A percentile compares a stretch with the other conserved stretches of the same genome.
phyloP scores from a whole-genome alignment of 2,329 filamentous ascomycete genomes.

The Colletotrichum chlorophyti region DNA sequence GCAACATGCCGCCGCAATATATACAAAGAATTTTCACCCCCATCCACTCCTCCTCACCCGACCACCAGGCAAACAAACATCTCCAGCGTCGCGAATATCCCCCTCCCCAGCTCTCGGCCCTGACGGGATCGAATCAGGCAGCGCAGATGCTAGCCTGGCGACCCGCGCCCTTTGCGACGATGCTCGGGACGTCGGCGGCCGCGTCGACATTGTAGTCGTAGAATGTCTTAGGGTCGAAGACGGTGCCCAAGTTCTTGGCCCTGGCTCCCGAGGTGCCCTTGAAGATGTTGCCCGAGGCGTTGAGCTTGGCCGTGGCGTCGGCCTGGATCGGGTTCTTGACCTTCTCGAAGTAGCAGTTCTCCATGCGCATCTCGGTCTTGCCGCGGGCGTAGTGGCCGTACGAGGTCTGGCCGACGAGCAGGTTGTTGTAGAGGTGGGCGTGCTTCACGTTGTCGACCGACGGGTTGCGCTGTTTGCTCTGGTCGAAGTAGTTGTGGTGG shows the following conservation, averaged over 20 bases:
- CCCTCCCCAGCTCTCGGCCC: too few relatives aligned
- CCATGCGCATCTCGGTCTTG: constrained; percentile 33
- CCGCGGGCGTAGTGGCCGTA: constrained; percentile 36
- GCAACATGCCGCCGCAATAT: constrained; percentile 7
- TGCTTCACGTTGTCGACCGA: constrained; percentile 34
- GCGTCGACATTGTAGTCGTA: constrained; percentile 30
- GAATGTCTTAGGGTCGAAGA: constrained; percentile 24
- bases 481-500: constrained; percentile 35
- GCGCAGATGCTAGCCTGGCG: constrained; percentile 33
- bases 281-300: constrained; percentile 26
- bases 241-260: constrained; percentile 19
- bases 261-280: constrained; percentile 21
- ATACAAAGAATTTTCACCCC: constrained; percentile 12
- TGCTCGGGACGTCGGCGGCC: constrained; percentile 30
- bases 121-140: constrained; percentile 3
- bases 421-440: constrained; percentile 38
- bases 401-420: constrained; percentile 32
- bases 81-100: not conserved
- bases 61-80: not conserved
- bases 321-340: constrained; percentile 31
- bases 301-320: constrained; percentile 27
- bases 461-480: constrained; percentile 34
- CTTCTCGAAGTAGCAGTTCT: constrained; percentile 36
- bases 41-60: not conserved
- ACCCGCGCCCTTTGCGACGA: constrained; percentile 31